These are phyloP conservation scores for Ecytonucleospora hepatopenaei DNA, from an alignment of 371 early-diverging fungal genomes.

Conservation along the genomic window DNA sequence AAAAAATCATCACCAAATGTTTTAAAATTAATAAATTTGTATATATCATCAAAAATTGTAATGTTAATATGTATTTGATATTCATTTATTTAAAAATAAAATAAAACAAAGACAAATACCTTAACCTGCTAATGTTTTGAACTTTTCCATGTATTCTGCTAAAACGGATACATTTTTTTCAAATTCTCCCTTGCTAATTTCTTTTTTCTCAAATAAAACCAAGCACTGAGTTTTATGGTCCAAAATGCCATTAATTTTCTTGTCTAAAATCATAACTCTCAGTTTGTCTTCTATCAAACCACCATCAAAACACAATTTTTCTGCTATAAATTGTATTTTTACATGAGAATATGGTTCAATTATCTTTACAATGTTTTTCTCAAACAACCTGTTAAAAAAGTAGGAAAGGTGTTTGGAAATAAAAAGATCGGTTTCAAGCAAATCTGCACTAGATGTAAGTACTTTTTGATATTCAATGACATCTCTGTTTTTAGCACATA, in stretches of 20 bases:
- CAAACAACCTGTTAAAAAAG: slow-evolving; percentile 54
- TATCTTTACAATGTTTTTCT: slow-evolving; percentile 56
- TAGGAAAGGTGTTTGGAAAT: slow-evolving; percentile 43
- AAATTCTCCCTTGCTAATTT: background rate
- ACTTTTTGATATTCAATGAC: slow-evolving; percentile 44
- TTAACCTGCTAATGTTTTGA: background rate
- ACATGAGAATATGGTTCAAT: slow-evolving; percentile 57
- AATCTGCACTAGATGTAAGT: slow-evolving; percentile 19
- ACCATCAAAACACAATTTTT: slow-evolving; percentile 36
- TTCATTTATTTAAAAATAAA: too few relatives aligned
- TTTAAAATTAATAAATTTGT: too few relatives aligned
- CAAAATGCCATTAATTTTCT: slow-evolving; percentile 51
- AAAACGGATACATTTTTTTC: background rate
- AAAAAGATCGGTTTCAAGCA: slow-evolving; percentile 48
- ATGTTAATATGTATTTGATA: background rate
- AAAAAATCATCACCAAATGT: too few relatives aligned
- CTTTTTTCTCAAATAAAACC: slow-evolving; percentile 30
- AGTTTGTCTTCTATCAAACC: slow-evolving; percentile 54
- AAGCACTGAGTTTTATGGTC: slow-evolving; percentile 50
- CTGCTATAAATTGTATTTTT: slow-evolving; percentile 47
- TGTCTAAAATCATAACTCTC: slow-evolving; percentile 57
- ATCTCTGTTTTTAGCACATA: slow-evolving; percentile 39
- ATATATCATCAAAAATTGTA: background rate
- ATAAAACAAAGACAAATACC: background rate
- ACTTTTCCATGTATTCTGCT: background rate